These are phyloP conservation scores for Circinella umbellata DNA, from an alignment of 371 early-diverging fungal species.

Conservation along the genomic window DNA sequence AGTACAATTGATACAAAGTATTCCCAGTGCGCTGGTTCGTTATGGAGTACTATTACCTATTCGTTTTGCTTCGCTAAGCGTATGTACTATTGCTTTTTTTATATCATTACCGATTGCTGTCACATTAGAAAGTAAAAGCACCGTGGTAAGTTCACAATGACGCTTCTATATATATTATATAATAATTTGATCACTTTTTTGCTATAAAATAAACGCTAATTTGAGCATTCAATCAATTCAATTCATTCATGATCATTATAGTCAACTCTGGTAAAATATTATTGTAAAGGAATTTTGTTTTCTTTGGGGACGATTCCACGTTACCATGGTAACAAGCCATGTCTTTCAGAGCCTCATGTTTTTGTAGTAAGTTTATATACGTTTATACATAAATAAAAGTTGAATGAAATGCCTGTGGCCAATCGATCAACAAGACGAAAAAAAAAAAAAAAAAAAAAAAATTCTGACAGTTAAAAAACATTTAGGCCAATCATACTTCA, in stretches of 20 bases:
- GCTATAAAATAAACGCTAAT: too few relatives aligned
- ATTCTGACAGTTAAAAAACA: too few relatives aligned
- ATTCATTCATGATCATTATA: conserved; percentile 19
- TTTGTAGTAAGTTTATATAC: conserved; percentile 60
- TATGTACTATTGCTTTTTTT: conserved; percentile 42
- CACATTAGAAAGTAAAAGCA: conserved; percentile 29
- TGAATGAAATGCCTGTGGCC: too few relatives aligned
- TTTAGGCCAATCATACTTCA: conserved; percentile 79
- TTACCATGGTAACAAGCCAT: conserved; percentile 70
- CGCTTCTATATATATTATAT: too few relatives aligned
- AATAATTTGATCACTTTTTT: too few relatives aligned
- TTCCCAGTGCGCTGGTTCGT: conserved; percentile 41
- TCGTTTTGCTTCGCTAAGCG: conserved; percentile 29
- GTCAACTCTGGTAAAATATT: conserved; percentile 62
- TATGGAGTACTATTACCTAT: conserved; percentile 43
- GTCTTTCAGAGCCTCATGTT: conserved; percentile 65
- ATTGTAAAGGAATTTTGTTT: conserved; percentile 65
- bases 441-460: too few relatives aligned
- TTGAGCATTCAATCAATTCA: too few relatives aligned
- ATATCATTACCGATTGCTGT: conserved; percentile 40
- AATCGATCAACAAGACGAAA: too few relatives aligned
- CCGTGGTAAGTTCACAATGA: conserved; percentile 35
- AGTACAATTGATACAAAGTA: conserved; percentile 2
- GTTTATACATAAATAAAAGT: not conserved
- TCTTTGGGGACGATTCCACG: conserved; percentile 63